Evolutionary conservation across 2,329 filamentous ascomycete genomes (phyloP).

Genomic region (Aspergillus versicolor): DNA sequence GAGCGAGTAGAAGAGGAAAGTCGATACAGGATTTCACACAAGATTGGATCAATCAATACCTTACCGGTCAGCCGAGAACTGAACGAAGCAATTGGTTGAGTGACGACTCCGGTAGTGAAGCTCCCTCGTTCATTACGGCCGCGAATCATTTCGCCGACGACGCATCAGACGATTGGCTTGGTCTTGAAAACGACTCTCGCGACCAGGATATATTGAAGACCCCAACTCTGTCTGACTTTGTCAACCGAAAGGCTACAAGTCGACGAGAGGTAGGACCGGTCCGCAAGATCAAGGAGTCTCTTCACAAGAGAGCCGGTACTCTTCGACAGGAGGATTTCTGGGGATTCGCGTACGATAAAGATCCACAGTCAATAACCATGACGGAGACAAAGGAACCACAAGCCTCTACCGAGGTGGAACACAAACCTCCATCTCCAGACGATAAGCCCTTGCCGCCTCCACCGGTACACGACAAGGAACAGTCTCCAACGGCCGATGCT

Average conservation of each 20-base stretch:
- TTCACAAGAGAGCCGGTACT: slow-evolving; percentile 42
- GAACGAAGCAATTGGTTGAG: slow-evolving; percentile 82
- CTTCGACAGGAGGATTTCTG: slow-evolving; percentile 46
- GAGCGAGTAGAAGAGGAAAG: slow-evolving; percentile 27
- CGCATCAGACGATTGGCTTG: slow-evolving; percentile 45
- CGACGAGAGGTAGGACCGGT: slow-evolving; percentile 19
- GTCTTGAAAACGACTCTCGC: slow-evolving; percentile 38
- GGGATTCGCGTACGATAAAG: slow-evolving; percentile 46
- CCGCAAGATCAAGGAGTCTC: slow-evolving; percentile 33
- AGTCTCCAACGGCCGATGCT: slow-evolving; percentile 6
- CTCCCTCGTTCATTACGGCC: slow-evolving; percentile 59
- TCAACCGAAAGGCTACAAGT: slow-evolving; percentile 23
- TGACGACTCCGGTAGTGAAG: slow-evolving; percentile 72
- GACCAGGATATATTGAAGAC: slow-evolving; percentile 42
- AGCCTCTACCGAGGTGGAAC: slow-evolving; percentile 19
- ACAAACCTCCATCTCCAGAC: slow-evolving; percentile 21
- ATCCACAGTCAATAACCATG: slow-evolving; percentile 35
- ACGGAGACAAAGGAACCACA: slow-evolving; percentile 29
- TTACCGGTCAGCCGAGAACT: slow-evolving; percentile 66
- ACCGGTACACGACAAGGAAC: slow-evolving; percentile 19
- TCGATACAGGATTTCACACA: slow-evolving; percentile 64
- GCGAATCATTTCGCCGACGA: slow-evolving; percentile 43
- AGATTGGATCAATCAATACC: slow-evolving; percentile 83
- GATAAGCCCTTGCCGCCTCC: slow-evolving; percentile 46
- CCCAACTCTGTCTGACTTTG: slow-evolving; percentile 39